Conservation (phyloP, 1,284 basidiomycete genomes). For the Crucibulum parvulum region DNA sequence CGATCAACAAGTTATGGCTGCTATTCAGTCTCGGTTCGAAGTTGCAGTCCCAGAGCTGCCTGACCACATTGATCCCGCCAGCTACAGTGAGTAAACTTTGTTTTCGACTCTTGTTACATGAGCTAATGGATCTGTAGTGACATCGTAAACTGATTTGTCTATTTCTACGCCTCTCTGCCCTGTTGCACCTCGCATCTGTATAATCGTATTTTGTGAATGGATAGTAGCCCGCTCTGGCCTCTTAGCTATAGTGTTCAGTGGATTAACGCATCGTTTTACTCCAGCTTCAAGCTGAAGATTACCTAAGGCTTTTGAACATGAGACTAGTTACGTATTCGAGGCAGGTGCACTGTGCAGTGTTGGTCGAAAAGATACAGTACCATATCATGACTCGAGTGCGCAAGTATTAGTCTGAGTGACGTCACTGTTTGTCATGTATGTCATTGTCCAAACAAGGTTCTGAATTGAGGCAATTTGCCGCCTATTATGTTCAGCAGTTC, state of each 20-base stretch:
- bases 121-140: constrained; percentile 36
- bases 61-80: constrained; percentile 90
- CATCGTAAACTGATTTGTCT: constrained; percentile 37
- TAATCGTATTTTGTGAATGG: background rate
- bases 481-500: too few relatives aligned
- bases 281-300: too few relatives aligned
- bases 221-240: background rate
- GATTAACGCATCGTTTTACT: too few relatives aligned
- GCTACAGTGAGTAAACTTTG: constrained; percentile 71
- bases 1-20: constrained; percentile 92
- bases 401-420: background rate
- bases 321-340: too few relatives aligned
- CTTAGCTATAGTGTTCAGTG: too few relatives aligned
- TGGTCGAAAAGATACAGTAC: too few relatives aligned
- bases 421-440: background rate
- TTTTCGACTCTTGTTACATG: background rate
- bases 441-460: background rate
- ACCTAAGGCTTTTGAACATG: too few relatives aligned
- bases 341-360: too few relatives aligned
- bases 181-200: background rate
- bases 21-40: constrained; percentile 92
- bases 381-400: background rate
- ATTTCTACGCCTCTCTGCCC: constrained; percentile 1
- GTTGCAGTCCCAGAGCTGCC: constrained; percentile 93
- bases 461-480: too few relatives aligned